Conservation (phyloP, 1,284 basidiomycete species). For the Thelephora terrestris region DNA sequence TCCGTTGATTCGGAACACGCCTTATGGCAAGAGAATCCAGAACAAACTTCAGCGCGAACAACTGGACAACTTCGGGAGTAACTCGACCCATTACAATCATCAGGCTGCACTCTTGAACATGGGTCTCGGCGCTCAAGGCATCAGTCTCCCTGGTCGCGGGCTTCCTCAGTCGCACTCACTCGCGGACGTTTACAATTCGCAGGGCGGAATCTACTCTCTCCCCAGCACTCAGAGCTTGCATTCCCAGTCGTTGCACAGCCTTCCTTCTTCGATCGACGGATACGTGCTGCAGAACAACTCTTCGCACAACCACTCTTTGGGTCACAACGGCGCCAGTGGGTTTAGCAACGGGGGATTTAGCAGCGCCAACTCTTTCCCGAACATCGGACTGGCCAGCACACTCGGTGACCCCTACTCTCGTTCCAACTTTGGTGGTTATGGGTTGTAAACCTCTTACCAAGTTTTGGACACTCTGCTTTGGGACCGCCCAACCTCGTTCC, state of each 20-base stretch:
- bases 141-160: conserved; percentile 36
- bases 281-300: conserved; percentile 68
- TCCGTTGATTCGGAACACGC: conserved; percentile 92
- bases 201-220: conserved; percentile 49
- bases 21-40: conserved; percentile 96
- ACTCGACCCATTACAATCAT: conserved; percentile 37
- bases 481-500: conserved; percentile 5
- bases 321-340: conserved; percentile 40
- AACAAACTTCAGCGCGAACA: conserved; percentile 94
- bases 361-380: conserved; percentile 27
- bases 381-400: conserved; percentile 39
- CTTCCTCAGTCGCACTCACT: conserved; percentile 48
- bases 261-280: conserved; percentile 63
- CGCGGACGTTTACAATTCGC: conserved; percentile 56
- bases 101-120: conserved; percentile 55
- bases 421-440: conserved; percentile 54
- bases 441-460: conserved; percentile 44
- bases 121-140: conserved; percentile 44
- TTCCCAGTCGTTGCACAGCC: conserved; percentile 40
- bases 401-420: conserved; percentile 68
- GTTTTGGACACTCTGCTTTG: not conserved
- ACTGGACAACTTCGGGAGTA: conserved; percentile 49
- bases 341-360: conserved; percentile 51
- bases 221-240: conserved; percentile 31
- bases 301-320: conserved; percentile 47